Evolutionary conservation across 1,284 basidiomycete species (phyloP), one percentile per base, ranked within the genome.

Genomic region (Boletus holoroseus): DNA sequence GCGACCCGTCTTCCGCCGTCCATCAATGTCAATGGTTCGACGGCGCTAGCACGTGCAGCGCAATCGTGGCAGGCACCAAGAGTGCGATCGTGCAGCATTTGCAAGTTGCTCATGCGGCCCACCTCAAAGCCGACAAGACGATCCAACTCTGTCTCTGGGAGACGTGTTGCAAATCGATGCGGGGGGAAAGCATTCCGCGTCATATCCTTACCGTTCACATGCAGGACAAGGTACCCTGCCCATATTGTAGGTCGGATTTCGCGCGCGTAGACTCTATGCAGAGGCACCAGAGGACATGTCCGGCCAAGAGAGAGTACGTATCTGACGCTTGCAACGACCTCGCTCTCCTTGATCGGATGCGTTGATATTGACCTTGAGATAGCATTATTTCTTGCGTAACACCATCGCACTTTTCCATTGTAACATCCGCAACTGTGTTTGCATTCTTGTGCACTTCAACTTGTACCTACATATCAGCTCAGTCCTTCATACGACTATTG

Each of bases 221-320:
- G 44, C 30, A 30, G 28, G 36, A 66, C 45, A 64, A 54, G 41
- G 64, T 53, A 3, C 18, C 9, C 15, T 66, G 61, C 30, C 36
- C 53, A 5, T 16, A 7, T 6, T 62, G 61, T 36, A 35, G 39
- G 5, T 44, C 42, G 20, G 12, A 9, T 16, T 66, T 62, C 7
- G 62, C 63, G 15, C 63, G 61, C 8, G 13, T 20, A 9, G 61
- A 62, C 24, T 62, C 61, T n/a, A 4, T 66, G 47, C 58, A 56
- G 44, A 62, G 63, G 26, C 61, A 62, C 50, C 47, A 28, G 34
- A 61, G 24, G 44, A 40, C 37, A 2, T 65, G 63, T 40, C 16
- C 4, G 6, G 24, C 5, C 16, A 48, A 28, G 31, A 36, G 6
- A 49, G 42, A 50, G 20, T 16, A 31, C 4, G 8, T 11, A 20